phyloP scores from a whole-genome alignment of 2,329 filamentous ascomycete genomes.

The Penicillium aurantiogriseum region DNA sequence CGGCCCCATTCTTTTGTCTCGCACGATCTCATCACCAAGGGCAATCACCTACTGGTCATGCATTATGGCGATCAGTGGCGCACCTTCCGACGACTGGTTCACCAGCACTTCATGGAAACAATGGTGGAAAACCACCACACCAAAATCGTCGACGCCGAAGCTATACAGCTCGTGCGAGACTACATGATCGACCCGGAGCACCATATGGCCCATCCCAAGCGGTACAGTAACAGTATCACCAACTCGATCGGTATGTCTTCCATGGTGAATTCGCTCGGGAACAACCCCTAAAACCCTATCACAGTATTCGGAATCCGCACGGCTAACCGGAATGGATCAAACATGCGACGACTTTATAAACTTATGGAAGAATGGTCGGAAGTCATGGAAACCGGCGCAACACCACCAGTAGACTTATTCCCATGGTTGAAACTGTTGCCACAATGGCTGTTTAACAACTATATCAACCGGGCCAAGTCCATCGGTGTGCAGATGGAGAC shows the following conservation, averaged over 20 bases:
- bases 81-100: slow-evolving; percentile 46
- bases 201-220: slow-evolving; percentile 49
- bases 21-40: background rate
- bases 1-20: slow-evolving; percentile 39
- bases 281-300: rapidly evolving
- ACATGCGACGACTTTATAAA: background rate
- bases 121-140: background rate
- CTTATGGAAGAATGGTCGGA: slow-evolving; percentile 6
- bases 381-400: slow-evolving; percentile 3
- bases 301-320: slow-evolving; percentile 3
- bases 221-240: slow-evolving; percentile 52
- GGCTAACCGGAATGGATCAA: background rate
- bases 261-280: background rate
- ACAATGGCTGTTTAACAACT: background rate
- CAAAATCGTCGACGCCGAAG: slow-evolving; percentile 50
- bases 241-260: slow-evolving; percentile 17
- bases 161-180: slow-evolving; percentile 49
- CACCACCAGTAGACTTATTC: slow-evolving; percentile 3
- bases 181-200: slow-evolving; percentile 42
- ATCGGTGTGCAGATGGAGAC: slow-evolving; percentile 1
- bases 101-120: slow-evolving; percentile 48
- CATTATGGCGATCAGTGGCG: slow-evolving; percentile 41
- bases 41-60: slow-evolving; percentile 4
- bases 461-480: background rate
- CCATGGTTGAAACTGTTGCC: background rate